Evolutionary conservation across 2,329 filamentous ascomycete genomes (phyloP).

Genomic region (Paecilomyces variotii): DNA sequence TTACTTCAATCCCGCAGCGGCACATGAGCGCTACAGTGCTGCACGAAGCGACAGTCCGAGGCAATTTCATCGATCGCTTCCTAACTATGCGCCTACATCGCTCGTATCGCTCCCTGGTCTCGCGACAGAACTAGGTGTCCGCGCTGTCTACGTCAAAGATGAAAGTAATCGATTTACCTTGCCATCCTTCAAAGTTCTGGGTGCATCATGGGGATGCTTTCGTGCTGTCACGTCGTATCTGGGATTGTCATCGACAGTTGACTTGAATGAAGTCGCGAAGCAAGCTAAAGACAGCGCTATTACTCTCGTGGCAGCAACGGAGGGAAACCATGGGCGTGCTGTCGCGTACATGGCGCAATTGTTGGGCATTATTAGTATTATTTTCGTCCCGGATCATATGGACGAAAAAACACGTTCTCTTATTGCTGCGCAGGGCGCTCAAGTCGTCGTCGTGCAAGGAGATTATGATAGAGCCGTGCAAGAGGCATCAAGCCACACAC

Average conservation of each 20-base stretch:
- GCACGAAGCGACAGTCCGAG: not conserved
- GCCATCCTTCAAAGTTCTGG: constrained; percentile 72
- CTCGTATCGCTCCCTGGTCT: constrained; percentile 47
- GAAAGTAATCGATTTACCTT: constrained; percentile 61
- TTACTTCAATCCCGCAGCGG: not conserved
- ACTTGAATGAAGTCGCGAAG: constrained; percentile 37
- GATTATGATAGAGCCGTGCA: constrained; percentile 58
- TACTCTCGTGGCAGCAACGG: constrained; percentile 56
- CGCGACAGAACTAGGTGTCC: constrained; percentile 51
- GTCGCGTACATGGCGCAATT: constrained; percentile 59
- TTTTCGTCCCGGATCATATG: constrained; percentile 59
- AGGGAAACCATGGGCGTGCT: constrained; percentile 70
- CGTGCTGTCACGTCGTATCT: constrained; percentile 46
- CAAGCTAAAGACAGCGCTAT: constrained; percentile 25
- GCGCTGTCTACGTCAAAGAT: constrained; percentile 59
- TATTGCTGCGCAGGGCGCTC: constrained; percentile 57
- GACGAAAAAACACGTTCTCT: constrained; percentile 43
- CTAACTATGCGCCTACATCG: constrained; percentile 48
- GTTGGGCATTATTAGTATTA: constrained; percentile 46
- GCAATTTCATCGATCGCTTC: constrained; percentile 54
- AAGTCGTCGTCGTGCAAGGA: constrained; percentile 47
- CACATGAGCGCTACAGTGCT: not conserved
- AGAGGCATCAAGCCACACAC: constrained; percentile 38
- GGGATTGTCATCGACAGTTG: constrained; percentile 34
- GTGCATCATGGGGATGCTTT: constrained; percentile 65